Base-by-base conservation (phyloP, 2,329 filamentous ascomycete genomes). In the Hypoxylon sp. region DNA sequence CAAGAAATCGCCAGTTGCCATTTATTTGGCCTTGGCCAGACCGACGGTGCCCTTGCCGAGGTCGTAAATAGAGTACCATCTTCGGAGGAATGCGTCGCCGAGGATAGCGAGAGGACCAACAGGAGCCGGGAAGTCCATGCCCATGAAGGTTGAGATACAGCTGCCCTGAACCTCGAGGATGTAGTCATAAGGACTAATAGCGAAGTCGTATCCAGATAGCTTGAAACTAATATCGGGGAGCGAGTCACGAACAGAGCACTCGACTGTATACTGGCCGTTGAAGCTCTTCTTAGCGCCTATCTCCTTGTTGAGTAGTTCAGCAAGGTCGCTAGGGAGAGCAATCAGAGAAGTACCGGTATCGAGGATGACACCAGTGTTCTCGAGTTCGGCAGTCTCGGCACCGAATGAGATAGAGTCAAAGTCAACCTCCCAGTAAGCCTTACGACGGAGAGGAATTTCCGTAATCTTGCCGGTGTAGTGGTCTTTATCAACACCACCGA, bases 371-470 rank as follows among this genome's bases (percentile, higher is more conserved):
- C 96, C 96, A 63, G 94, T 97, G 85, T 93, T 89, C 71, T 98
- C 95, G 70, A 98, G 90, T 80, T 97, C 91, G 67, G 94, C 94
- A 71, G 88, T 90, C 77, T 92, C 88, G 56, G 94, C 87, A 74
- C 96, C 96, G 70, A 97, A 93, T 60, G 91, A 89, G 82, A 99
- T 96, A 70, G 93, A 87, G 76, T 98, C 91, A 67, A 99, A 90
- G 76, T 98, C 94, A 60, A 99, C 95, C 87, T 99, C 96, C 96
- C 96, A 99, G 88, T 99, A 99, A 52, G 96, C 96, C 91, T 98
- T 98, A 79, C 96, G 93, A 81, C 96, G 93, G 74, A 99, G 88
- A 59, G 96, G 96, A 73, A 99, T 93, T 81, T 94, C 96, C 78
- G 90, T 92, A 75, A 99, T 87, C 81, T 98, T 90, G 76, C 96